Percentiles rank a stretch among this genome's conserved stretches.
Conservation (phyloP, 31 red algal species). For the Porphyra umbilicalis region DNA sequence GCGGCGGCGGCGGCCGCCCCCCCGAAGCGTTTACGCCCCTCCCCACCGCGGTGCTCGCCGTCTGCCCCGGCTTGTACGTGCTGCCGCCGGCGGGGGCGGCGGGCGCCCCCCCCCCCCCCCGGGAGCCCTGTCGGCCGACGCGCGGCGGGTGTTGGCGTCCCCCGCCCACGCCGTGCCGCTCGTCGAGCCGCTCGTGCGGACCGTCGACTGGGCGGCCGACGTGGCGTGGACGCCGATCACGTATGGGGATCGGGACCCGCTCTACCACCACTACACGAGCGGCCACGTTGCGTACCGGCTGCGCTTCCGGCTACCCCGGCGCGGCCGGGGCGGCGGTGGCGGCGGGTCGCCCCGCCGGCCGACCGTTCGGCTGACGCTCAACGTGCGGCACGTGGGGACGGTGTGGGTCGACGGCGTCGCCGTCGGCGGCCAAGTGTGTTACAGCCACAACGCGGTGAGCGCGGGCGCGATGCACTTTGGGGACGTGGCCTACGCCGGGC, state of each 20-base stretch:
- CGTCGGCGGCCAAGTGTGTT: conserved; percentile 62
- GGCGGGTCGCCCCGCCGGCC: too few species aligned
- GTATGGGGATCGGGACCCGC: conserved; percentile 56
- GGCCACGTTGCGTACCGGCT: conserved; percentile 66
- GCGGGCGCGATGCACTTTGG: conserved; percentile 76
- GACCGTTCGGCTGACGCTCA: conserved; percentile 19
- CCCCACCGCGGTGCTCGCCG: background rate
- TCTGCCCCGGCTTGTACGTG: background rate
- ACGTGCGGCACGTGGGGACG: conserved; percentile 61
- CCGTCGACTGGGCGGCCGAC: conserved; percentile 45
- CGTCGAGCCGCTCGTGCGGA: background rate
- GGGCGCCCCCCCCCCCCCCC: background rate
- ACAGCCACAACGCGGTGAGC: conserved; percentile 71
- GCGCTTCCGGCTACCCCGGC: conserved; percentile 36
- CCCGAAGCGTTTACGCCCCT: background rate
- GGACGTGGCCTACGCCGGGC: conserved; percentile 59
- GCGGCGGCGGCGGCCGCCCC: background rate
- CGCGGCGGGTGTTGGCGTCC: background rate
- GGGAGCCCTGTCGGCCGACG: background rate
- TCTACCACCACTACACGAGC: conserved; percentile 63
- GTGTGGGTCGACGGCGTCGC: conserved; percentile 69
- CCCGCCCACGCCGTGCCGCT: background rate
- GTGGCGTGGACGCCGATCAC: conserved; percentile 65
- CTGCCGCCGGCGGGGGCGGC: background rate
- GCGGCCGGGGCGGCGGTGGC: conserved; percentile 4